These are phyloP conservation scores for Hirschfeldia incana DNA, from an alignment of 345 rosid genomes.

Conservation along the genomic window DNA sequence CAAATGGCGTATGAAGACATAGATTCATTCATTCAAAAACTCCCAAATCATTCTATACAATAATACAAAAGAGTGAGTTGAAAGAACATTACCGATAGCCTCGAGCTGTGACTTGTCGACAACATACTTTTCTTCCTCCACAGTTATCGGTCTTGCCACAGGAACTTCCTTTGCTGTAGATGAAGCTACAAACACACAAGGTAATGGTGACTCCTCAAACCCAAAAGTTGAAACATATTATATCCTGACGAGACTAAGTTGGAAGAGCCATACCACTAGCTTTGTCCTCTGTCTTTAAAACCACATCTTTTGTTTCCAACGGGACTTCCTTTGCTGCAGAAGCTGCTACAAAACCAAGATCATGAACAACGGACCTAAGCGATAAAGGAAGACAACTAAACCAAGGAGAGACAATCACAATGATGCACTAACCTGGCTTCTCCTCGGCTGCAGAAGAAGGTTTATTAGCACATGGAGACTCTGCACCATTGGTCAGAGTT, in stretches of 20 bases:
- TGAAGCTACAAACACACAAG: constrained; percentile 35
- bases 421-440: too few species aligned
- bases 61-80: neutral
- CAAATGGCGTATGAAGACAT: neutral
- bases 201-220: neutral
- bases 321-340: too few species aligned
- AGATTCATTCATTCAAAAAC: neutral
- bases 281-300: too few species aligned
- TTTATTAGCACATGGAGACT: constrained; percentile 2
- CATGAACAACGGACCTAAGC: too few species aligned
- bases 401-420: too few species aligned
- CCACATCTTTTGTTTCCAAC: too few species aligned
- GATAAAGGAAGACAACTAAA: too few species aligned
- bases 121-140: constrained; percentile 47
- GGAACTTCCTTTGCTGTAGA: constrained; percentile 24
- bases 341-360: too few species aligned
- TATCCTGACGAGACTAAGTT: too few species aligned
- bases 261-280: too few species aligned
- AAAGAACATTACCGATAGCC: constrained; percentile 54
- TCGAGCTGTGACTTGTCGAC: constrained; percentile 51
- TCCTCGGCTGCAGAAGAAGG: too few species aligned
- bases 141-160: constrained; percentile 47
- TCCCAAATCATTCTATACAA: neutral
- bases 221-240: neutral
- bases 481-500: too few species aligned